Evolutionary conservation across 805 yeast species (phyloP).

Genomic region (Ogataea naganishii): DNA sequence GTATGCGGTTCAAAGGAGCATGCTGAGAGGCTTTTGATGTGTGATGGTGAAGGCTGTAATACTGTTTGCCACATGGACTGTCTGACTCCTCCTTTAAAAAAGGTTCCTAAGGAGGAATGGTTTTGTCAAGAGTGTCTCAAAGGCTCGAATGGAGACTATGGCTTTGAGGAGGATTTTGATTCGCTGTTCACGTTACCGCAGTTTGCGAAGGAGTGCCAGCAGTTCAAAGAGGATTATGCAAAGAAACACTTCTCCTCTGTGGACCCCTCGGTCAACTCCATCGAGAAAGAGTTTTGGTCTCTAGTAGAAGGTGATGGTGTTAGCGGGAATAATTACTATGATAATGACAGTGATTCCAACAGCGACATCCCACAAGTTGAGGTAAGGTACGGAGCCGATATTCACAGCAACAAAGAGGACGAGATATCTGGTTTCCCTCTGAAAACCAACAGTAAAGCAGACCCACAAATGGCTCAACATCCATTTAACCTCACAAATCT

Average conservation of each 20-base stretch:
- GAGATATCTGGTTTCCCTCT: conserved; percentile 74
- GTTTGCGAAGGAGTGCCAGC: conserved; percentile 48
- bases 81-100: conserved; percentile 44
- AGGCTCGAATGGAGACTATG: conserved; percentile 76
- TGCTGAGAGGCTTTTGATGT: conserved; percentile 42
- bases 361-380: conserved; percentile 37
- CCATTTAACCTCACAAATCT: conserved; percentile 71
- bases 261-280: conserved; percentile 28
- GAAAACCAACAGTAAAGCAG: conserved; percentile 13
- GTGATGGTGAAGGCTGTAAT: conserved; percentile 72
- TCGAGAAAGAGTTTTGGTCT: conserved; percentile 67
- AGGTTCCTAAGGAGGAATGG: conserved; percentile 59
- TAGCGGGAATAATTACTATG: conserved; percentile 13
- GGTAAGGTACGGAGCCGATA: conserved; percentile 81
- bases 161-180: conserved; percentile 62
- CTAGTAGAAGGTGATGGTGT: conserved; percentile 17
- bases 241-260: conserved; percentile 16
- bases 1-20: conserved; percentile 38
- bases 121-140: conserved; percentile 76
- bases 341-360: conserved; percentile 26
- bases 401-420: conserved; percentile 57
- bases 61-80: conserved; percentile 61
- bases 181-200: conserved; percentile 38
- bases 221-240: conserved; percentile 39
- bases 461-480: conserved; percentile 45